A percentile compares a stretch with the other conserved stretches of the same genome.
Conservation (phyloP, 179 eudicot species). For the Vitellaria paradoxa region DNA sequence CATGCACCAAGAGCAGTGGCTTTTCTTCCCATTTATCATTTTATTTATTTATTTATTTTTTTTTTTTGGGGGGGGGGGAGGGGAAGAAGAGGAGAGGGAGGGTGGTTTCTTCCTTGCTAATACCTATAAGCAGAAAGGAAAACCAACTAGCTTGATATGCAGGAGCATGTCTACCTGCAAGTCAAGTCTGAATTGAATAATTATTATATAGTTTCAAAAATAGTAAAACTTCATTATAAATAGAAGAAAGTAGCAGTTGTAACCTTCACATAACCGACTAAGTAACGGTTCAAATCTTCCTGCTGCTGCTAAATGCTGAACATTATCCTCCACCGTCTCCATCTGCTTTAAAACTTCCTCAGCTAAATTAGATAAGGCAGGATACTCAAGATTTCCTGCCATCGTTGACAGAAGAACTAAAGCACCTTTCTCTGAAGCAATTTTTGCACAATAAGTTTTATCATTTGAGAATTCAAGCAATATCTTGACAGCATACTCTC, state of each 20-base stretch:
- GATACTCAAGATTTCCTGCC: constrained; percentile 60
- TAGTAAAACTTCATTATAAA: background rate
- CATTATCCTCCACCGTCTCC: constrained; percentile 50
- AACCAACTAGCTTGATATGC: constrained; percentile 7
- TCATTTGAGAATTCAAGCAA: constrained; percentile 48
- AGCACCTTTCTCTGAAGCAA: constrained; percentile 77
- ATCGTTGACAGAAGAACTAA: constrained; percentile 60
- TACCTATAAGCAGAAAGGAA: background rate
- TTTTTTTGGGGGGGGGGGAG: too few species aligned
- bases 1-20: too few species aligned
- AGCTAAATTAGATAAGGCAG: constrained; percentile 53
- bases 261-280: constrained; percentile 52
- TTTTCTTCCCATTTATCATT: too few species aligned
- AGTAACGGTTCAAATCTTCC: constrained; percentile 69
- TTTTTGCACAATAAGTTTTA: constrained; percentile 44
- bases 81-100: too few species aligned
- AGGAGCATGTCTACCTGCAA: background rate
- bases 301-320: constrained; percentile 56
- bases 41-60: too few species aligned
- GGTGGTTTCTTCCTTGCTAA: too few species aligned
- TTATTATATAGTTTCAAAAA: background rate
- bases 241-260: constrained; percentile 6
- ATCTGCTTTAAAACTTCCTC: constrained; percentile 49
- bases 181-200: background rate
- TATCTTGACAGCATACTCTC: constrained; percentile 53